phyloP scores from a whole-genome alignment of 257 asterid genomes.

The Asclepias syriaca region DNA sequence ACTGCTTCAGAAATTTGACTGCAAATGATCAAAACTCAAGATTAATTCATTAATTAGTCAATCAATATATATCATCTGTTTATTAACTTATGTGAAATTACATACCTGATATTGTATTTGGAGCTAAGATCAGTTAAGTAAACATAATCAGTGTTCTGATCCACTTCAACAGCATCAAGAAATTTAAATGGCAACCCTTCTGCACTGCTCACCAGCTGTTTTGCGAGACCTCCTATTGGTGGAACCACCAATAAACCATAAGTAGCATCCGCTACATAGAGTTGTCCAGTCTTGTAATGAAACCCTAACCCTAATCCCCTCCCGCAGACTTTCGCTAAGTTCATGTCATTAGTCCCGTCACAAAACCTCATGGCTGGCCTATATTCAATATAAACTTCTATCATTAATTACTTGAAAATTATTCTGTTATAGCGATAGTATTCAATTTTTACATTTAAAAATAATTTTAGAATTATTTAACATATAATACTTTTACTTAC shows the following conservation, averaged over 20 bases:
- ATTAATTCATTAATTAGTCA: too few species aligned
- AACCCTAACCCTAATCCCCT: constrained; percentile 42
- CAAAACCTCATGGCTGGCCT: constrained; percentile 32
- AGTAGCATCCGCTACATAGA: constrained; percentile 29
- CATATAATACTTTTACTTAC: too few species aligned
- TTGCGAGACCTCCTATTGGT: background rate
- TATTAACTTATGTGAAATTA: too few species aligned
- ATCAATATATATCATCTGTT: too few species aligned
- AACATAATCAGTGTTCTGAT: background rate
- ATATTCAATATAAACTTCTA: background rate
- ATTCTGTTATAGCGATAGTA: too few species aligned
- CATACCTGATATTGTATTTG: constrained; percentile 1
- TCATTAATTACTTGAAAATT: too few species aligned
- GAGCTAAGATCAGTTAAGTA: background rate
- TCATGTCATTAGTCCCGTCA: constrained; percentile 27
- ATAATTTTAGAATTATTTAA: too few species aligned
- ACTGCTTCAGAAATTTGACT: background rate
- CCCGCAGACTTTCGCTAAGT: constrained; percentile 26
- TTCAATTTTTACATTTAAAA: too few species aligned
- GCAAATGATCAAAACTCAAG: background rate
- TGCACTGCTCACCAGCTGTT: background rate
- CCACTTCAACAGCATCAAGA: background rate
- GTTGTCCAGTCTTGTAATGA: constrained; percentile 31
- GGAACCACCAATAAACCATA: constrained; percentile 18
- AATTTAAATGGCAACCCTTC: background rate